These are phyloP conservation scores for Umbelopsis ramanniana DNA, from an alignment of 192 early-diverging fungal genomes.

Conservation along the genomic window DNA sequence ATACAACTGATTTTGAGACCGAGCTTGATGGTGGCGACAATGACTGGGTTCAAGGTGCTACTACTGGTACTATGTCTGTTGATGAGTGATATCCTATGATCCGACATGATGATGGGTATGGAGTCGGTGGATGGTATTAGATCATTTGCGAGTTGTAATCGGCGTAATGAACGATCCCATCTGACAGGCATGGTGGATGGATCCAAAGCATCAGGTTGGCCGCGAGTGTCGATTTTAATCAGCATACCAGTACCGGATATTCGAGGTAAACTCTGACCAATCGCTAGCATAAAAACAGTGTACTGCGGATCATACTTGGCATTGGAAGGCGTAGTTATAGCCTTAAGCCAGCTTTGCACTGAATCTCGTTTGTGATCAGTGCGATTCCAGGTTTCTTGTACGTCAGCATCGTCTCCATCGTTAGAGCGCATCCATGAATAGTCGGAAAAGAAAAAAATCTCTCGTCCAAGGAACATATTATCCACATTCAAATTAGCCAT, in stretches of 20 bases:
- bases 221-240: constrained; percentile 24
- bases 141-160: constrained; percentile 16
- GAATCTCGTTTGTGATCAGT: neutral
- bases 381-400: neutral
- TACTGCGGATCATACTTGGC: constrained; percentile 16
- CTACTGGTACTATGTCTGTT: constrained; percentile 2
- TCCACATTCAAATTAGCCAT: constrained; percentile 24
- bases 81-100: neutral
- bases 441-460: constrained; percentile 36
- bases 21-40: constrained; percentile 25
- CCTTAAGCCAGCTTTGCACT: constrained; percentile 26
- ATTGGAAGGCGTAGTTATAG: constrained; percentile 23
- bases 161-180: constrained; percentile 14
- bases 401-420: constrained; percentile 10
- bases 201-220: constrained; percentile 19
- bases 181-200: constrained; percentile 20
- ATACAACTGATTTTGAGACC: constrained; percentile 40
- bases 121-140: neutral
- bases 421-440: constrained; percentile 18
- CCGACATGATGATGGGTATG: neutral
- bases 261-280: constrained; percentile 19
- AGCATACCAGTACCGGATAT: constrained; percentile 24
- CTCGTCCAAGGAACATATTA: constrained; percentile 31
- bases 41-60: neutral
- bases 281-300: constrained; percentile 30